Percentiles rank a stretch among this genome's conserved stretches.
phyloP scores from a whole-genome alignment of 768 basidiomycete genomes.

The Boletus sp. region DNA sequence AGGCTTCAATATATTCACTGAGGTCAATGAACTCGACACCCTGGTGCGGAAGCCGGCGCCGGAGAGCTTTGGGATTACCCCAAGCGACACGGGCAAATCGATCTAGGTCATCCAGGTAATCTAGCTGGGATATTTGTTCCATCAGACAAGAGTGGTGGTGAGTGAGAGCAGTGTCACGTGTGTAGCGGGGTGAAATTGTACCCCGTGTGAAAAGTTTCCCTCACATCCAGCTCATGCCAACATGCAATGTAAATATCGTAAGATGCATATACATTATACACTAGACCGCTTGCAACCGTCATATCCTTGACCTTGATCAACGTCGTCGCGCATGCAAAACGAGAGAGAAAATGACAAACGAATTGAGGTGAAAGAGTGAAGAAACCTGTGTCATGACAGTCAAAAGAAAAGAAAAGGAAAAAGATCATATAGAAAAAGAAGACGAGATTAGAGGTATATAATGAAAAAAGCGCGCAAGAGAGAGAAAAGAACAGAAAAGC shows the following conservation, averaged over 20 bases:
- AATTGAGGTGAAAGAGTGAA: no score
- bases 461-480: background rate
- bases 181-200: no score
- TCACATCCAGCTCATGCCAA: background rate
- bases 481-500: background rate
- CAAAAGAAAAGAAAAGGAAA: background rate
- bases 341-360: background rate
- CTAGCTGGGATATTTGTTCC: no score
- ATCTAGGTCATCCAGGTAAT: no score
- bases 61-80: no score
- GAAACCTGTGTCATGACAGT: background rate
- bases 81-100: no score
- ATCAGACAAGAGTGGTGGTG: no score
- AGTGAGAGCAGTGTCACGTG: no score
- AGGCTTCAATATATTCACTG: no score
- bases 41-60: no score
- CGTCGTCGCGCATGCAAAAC: constrained; percentile 5
- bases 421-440: background rate
- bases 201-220: no score
- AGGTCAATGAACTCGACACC: no score
- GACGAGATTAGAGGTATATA: background rate
- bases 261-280: constrained; percentile 20
- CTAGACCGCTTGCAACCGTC: background rate
- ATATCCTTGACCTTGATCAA: constrained; percentile 5
- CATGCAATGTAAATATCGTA: constrained; percentile 13